These are phyloP conservation scores for Streptanthus diversifolius DNA, from an alignment of 345 rosid species.

Conservation along the genomic window DNA sequence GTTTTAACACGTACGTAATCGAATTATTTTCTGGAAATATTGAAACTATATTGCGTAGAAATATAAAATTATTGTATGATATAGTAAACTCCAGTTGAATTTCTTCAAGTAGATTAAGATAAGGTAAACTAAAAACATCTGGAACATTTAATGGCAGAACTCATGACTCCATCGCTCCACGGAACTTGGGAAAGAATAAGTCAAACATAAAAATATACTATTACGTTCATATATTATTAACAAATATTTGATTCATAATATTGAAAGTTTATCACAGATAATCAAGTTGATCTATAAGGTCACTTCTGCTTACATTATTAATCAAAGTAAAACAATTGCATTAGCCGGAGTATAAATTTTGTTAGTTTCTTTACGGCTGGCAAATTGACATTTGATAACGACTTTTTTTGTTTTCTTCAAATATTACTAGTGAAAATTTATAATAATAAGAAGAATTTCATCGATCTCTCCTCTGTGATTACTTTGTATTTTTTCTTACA, in stretches of 20 bases:
- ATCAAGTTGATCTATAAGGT: constrained; percentile 7
- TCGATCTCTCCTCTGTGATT: background rate
- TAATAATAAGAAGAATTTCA: background rate
- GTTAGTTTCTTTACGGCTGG: background rate
- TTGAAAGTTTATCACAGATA: background rate
- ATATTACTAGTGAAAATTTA: background rate
- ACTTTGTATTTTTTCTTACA: too few relatives aligned
- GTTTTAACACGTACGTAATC: constrained; percentile 7
- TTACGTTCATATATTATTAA: background rate
- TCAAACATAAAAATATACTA: constrained; percentile 19
- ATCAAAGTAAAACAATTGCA: constrained; percentile 4
- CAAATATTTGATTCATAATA: background rate
- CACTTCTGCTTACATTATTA: background rate
- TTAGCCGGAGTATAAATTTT: background rate
- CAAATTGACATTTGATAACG: background rate
- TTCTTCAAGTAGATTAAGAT: constrained; percentile 22
- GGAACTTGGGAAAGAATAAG: constrained; percentile 23
- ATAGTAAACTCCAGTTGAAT: constrained; percentile 11
- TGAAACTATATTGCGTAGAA: background rate
- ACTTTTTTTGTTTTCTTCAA: background rate
- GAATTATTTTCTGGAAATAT: background rate
- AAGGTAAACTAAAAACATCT: constrained; percentile 20
- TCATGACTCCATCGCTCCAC: constrained; percentile 29
- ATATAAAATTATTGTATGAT: background rate
- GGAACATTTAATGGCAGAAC: constrained; percentile 14